A percentile compares a stretch with the other conserved stretches of the same genome.
Evolutionary conservation across 2,329 filamentous ascomycete species (phyloP).

Genomic region (Juglanconis oblonga): DNA sequence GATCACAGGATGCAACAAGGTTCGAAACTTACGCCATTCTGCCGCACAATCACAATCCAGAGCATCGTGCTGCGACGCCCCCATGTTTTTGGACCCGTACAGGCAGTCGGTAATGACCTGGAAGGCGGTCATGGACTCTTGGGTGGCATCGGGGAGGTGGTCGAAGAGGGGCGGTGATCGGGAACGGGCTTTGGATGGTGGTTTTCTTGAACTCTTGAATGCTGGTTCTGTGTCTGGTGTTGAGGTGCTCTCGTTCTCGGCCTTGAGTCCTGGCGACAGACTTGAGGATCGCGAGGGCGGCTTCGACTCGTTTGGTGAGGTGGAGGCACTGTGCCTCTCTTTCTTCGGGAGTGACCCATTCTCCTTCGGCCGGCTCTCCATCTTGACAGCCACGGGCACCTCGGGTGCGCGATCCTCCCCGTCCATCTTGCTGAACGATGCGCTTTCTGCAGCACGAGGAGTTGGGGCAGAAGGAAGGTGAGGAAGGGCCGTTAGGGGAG

Average conservation of each 20-base stretch:
- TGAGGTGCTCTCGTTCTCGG: slow-evolving; percentile 45
- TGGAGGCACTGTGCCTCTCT: slow-evolving; percentile 36
- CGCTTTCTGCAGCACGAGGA: background rate
- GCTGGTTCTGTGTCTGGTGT: slow-evolving; percentile 52
- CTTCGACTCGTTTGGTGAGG: slow-evolving; percentile 39
- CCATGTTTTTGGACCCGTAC: slow-evolving; percentile 89
- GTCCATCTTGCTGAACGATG: slow-evolving; percentile 24
- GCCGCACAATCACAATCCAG: slow-evolving; percentile 94
- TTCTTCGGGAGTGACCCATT: slow-evolving; percentile 38
- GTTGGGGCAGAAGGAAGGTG: background rate
- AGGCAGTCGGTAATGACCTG: slow-evolving; percentile 80
- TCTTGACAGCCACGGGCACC: slow-evolving; percentile 32
- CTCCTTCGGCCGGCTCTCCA: slow-evolving; percentile 36
- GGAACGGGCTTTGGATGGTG: slow-evolving; percentile 65
- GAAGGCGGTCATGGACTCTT: slow-evolving; percentile 73
- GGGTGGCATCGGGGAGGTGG: slow-evolving; percentile 74
- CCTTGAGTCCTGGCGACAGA: slow-evolving; percentile 45
- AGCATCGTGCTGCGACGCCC: slow-evolving; percentile 83
- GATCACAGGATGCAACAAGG: slow-evolving; percentile 16
- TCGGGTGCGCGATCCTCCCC: slow-evolving; percentile 25
- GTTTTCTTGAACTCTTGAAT: slow-evolving; percentile 70
- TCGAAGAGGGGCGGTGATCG: slow-evolving; percentile 66
- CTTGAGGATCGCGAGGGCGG: slow-evolving; percentile 38
- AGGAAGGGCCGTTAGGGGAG: background rate
- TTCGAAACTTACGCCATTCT: slow-evolving; percentile 78